Percentiles rank a stretch among this genome's conserved stretches.
phyloP scores from a whole-genome alignment of 163 green algal genomes.

The Trebouxiophyceae sp. region DNA sequence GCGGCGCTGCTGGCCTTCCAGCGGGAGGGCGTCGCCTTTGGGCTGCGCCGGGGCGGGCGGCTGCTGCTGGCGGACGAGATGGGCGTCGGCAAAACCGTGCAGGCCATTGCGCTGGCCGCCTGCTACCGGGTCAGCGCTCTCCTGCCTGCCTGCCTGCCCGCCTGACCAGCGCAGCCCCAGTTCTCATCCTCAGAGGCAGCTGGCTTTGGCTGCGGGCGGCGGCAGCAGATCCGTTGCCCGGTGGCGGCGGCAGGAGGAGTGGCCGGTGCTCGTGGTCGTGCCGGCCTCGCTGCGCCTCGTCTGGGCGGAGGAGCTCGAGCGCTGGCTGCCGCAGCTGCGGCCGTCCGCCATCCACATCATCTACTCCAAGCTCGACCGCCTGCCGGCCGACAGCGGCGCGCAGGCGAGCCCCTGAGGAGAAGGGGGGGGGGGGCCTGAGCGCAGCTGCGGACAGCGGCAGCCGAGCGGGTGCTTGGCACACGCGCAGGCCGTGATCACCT shows the following conservation, averaged over 20 bases:
- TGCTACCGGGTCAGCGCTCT: slow-evolving; percentile 58
- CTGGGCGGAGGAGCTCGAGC: slow-evolving; percentile 96
- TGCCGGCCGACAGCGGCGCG: slow-evolving; percentile 1
- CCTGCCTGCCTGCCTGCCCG: too few species aligned
- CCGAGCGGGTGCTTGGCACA: too few species aligned
- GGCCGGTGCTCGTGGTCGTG: slow-evolving; percentile 86
- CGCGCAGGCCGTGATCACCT: slow-evolving; percentile 59
- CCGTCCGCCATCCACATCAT: slow-evolving; percentile 67
- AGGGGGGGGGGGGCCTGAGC: neutral
- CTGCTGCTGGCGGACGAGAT: too few species aligned
- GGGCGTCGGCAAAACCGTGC: slow-evolving; percentile 89
- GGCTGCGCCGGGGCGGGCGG: too few species aligned
- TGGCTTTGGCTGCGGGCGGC: too few species aligned
- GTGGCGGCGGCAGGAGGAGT: slow-evolving; percentile 72
- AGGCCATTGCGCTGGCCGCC: slow-evolving; percentile 73
- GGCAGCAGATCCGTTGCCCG: too few species aligned
- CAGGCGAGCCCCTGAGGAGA: slow-evolving; percentile 1
- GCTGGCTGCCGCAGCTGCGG: slow-evolving; percentile 79
- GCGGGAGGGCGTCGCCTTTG: too few species aligned
- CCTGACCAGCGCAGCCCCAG: too few species aligned
- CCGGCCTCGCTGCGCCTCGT: slow-evolving; percentile 81
- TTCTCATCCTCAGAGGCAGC: too few species aligned
- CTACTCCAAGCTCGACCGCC: slow-evolving; percentile 32
- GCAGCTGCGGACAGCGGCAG: neutral
- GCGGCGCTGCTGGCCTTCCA: too few species aligned